These are phyloP conservation scores for Chloris gayana DNA, from an alignment of 176 grass and related monocot genomes.

Conservation along the genomic window DNA sequence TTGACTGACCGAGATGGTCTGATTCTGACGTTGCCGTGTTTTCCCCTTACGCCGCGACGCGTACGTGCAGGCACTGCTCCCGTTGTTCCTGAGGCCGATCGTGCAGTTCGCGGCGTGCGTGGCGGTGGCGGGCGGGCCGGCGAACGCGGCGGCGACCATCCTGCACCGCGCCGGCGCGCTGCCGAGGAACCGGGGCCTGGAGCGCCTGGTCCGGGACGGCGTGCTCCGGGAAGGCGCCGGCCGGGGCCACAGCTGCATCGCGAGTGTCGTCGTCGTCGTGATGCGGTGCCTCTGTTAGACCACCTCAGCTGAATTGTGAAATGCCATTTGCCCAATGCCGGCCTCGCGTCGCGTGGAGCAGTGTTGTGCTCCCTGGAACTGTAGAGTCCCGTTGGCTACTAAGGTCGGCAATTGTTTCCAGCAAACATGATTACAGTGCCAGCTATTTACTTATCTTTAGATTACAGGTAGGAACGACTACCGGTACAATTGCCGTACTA, in stretches of 20 bases:
- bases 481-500: not conserved
- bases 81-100: conserved; percentile 48
- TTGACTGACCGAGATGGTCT: not conserved
- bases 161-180: conserved; percentile 65
- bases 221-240: conserved; percentile 16
- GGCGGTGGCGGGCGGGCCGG: conserved; percentile 40
- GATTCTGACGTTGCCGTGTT: not conserved
- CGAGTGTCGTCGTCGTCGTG: conserved; percentile 54
- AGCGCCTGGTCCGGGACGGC: conserved; percentile 58
- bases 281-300: conserved; percentile 55
- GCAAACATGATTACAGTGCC: not conserved
- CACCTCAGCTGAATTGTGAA: not conserved
- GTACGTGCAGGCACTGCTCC: conserved; percentile 43
- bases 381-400: not conserved
- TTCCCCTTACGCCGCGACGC: not conserved
- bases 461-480: not conserved
- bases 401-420: not conserved
- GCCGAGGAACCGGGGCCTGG: conserved; percentile 59
- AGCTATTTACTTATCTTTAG: not conserved
- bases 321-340: not conserved
- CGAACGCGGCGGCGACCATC: conserved; percentile 51
- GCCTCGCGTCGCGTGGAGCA: not conserved
- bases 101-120: conserved; percentile 49
- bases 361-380: not conserved
- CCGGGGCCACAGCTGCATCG: conserved; percentile 32